Evolutionary conservation across 1,284 basidiomycete genomes (phyloP).

Genomic region (Chalciporus sp.): DNA sequence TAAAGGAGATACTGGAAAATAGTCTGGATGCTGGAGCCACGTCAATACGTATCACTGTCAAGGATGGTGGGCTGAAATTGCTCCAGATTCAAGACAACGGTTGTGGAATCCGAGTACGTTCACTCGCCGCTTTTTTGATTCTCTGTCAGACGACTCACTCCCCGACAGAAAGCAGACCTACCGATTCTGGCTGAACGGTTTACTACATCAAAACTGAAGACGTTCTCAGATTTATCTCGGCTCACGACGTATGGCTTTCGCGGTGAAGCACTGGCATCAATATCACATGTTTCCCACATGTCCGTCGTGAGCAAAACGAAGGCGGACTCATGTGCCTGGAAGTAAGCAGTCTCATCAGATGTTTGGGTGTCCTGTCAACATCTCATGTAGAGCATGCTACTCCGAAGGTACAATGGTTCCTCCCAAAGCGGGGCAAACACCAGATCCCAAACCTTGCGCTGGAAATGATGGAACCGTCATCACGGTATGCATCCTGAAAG

Average conservation of each 20-base stretch:
- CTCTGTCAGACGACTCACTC: neutral
- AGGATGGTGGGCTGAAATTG: constrained; percentile 95
- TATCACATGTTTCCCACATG: constrained; percentile 92
- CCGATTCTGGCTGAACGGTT: constrained; percentile 93
- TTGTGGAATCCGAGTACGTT: constrained; percentile 80
- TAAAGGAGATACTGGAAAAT: constrained; percentile 97
- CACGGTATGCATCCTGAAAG: constrained; percentile 51
- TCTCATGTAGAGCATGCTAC: constrained; percentile 69
- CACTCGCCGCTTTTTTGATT: neutral
- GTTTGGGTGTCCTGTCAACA: neutral
- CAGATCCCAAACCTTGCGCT: constrained; percentile 87
- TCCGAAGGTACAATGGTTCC: constrained; percentile 73
- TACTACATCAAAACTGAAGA: constrained; percentile 91
- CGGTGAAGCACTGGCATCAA: constrained; percentile 95
- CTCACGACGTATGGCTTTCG: constrained; percentile 96
- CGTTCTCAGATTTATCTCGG: constrained; percentile 85
- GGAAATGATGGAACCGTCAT: constrained; percentile 95
- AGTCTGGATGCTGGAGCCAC: constrained; percentile 91
- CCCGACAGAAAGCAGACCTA: constrained; percentile 67
- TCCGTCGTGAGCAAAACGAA: constrained; percentile 90
- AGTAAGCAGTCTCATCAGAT: constrained; percentile 51
- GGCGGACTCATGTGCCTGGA: constrained; percentile 84
- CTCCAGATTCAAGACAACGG: constrained; percentile 98
- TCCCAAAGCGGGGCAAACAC: constrained; percentile 64
- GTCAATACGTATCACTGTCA: constrained; percentile 85